phyloP scores from a whole-genome alignment of 495 filamentous ascomycete species.

The Penicillium simplicissimum region DNA sequence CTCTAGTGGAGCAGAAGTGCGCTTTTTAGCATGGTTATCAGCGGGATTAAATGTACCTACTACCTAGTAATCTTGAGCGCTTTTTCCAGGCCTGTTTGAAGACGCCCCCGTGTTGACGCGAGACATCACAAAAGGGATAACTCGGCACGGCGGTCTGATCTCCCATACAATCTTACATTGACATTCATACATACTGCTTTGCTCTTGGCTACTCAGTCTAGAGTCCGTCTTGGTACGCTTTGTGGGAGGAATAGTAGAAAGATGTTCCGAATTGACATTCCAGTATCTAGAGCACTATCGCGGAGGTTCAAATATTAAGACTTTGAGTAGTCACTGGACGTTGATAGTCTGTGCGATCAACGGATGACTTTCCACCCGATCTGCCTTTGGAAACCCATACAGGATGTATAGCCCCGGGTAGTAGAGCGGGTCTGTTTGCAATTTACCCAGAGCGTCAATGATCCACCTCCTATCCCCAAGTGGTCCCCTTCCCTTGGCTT shows the following conservation, averaged over 20 bases:
- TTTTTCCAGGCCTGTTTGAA: background rate
- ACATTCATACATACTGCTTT: background rate
- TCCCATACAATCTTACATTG: constrained; percentile 10
- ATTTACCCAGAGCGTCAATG: constrained; percentile 20
- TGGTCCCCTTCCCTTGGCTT: constrained; percentile 1
- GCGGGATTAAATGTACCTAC: background rate
- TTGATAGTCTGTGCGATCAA: background rate
- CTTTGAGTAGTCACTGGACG: background rate
- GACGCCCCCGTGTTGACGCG: constrained; percentile 16
- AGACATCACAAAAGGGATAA: constrained; percentile 32
- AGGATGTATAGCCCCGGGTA: background rate
- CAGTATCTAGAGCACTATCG: background rate
- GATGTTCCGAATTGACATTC: no score
- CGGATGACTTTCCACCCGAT: background rate
- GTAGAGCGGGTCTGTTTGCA: constrained; percentile 16
- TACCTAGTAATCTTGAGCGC: background rate
- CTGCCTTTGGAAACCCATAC: background rate
- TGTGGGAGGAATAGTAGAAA: no score
- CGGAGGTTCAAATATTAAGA: background rate
- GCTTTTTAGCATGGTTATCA: background rate
- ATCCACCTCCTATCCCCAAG: constrained; percentile 7
- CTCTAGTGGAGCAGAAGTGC: constrained; percentile 8
- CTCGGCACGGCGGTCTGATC: constrained; percentile 8
- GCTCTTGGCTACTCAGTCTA: background rate
- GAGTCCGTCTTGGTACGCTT: no score